Evolutionary conservation across 176 grass and related monocot genomes (phyloP).

Genomic region (Musa acuminata): DNA sequence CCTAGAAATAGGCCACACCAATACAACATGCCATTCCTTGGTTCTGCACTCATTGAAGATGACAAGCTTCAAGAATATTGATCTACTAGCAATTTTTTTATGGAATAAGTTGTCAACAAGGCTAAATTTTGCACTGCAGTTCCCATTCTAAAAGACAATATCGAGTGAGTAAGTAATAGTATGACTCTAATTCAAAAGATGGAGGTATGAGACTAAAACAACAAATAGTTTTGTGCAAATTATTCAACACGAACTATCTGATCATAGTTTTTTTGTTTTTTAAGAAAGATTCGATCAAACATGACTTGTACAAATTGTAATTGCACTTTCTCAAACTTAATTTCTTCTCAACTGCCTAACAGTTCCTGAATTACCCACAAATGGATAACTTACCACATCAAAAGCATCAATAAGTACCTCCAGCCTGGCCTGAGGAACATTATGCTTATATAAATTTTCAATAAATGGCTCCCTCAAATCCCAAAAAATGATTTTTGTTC

Average conservation of each 20-base stretch:
- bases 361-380: slow-evolving; percentile 11
- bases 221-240: background rate
- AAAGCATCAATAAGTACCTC: slow-evolving; percentile 64
- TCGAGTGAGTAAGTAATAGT: background rate
- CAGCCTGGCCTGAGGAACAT: slow-evolving; percentile 54
- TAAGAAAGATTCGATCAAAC: too few relatives aligned
- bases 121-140: background rate
- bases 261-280: background rate
- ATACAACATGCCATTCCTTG: too few relatives aligned
- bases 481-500: slow-evolving; percentile 94
- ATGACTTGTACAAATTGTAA: background rate
- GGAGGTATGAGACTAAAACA: background rate
- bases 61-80: too few relatives aligned
- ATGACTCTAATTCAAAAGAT: too few relatives aligned
- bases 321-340: background rate
- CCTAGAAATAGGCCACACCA: too few relatives aligned
- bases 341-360: background rate
- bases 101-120: background rate
- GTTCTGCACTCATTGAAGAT: too few relatives aligned
- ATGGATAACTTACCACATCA: slow-evolving; percentile 57
- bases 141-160: background rate
- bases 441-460: slow-evolving; percentile 77
- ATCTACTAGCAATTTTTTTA: background rate
- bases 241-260: background rate
- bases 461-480: slow-evolving; percentile 85